phyloP scores from a whole-genome alignment of 129 eudicot species.

The Centrapalus pauciflorus region DNA sequence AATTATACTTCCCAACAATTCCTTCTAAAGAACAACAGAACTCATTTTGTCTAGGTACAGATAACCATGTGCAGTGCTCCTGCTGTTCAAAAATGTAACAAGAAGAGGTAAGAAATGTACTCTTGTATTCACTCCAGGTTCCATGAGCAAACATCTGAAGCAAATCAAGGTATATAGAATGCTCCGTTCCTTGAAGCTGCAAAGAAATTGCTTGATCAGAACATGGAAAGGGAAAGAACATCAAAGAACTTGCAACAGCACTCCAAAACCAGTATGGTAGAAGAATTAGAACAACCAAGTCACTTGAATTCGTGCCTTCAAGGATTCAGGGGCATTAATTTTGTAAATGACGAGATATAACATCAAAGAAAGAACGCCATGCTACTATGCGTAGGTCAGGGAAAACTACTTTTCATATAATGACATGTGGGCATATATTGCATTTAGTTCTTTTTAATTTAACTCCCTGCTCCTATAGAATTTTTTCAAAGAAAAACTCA shows the following conservation, averaged over 20 bases:
- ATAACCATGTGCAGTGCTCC: not conserved
- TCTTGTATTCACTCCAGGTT: slow-evolving; percentile 88
- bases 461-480: not conserved
- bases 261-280: not conserved
- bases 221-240: not conserved
- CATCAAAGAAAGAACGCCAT: not conserved
- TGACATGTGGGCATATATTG: not conserved
- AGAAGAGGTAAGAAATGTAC: slow-evolving; percentile 35
- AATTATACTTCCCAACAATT: not conserved
- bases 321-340: not conserved
- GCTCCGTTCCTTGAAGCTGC: slow-evolving; percentile 85
- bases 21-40: not conserved
- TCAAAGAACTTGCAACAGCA: slow-evolving; percentile 13
- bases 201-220: slow-evolving; percentile 17
- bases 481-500: not conserved
- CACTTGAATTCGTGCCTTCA: not conserved
- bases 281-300: slow-evolving; percentile 7
- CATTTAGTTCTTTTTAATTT: not conserved
- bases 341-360: not conserved
- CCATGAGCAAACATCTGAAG: slow-evolving; percentile 91
- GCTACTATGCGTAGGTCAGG: too few relatives aligned
- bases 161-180: slow-evolving; percentile 56
- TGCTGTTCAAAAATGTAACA: not conserved
- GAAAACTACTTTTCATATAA: not conserved
- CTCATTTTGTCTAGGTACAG: not conserved